Evolutionary conservation across 768 basidiomycete genomes (phyloP).

Genomic region (Pleurotus tuoliensis): DNA sequence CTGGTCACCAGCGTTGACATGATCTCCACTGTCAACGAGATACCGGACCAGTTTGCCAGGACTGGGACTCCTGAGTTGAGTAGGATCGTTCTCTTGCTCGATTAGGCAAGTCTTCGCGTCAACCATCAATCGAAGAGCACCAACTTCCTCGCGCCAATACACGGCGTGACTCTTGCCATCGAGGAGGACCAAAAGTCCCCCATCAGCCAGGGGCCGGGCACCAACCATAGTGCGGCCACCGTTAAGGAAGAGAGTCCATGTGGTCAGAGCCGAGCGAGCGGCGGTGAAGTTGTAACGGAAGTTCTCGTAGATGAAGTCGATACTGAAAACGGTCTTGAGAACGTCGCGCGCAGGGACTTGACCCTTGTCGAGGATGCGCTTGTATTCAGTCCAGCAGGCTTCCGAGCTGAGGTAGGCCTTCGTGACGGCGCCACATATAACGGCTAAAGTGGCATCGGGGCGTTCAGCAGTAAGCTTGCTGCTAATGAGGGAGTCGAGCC

Average conservation of each 20-base stretch:
- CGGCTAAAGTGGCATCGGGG: slow-evolving; percentile 88
- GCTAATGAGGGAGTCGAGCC: slow-evolving; percentile 96
- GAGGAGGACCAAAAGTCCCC: slow-evolving; percentile 86
- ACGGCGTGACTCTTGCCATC: slow-evolving; percentile 95
- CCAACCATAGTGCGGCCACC: slow-evolving; percentile 92
- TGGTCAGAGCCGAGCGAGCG: slow-evolving; percentile 81
- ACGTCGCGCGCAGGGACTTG: slow-evolving; percentile 95
- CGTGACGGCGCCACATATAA: slow-evolving; percentile 93
- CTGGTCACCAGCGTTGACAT: slow-evolving; percentile 92
- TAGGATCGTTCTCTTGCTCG: slow-evolving; percentile 99
- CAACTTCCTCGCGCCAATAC: slow-evolving; percentile 98
- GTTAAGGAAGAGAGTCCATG: slow-evolving; percentile 95
- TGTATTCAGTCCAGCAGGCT: slow-evolving; percentile 89
- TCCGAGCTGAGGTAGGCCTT: slow-evolving; percentile 92
- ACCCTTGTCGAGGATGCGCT: slow-evolving; percentile 93
- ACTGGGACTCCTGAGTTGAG: slow-evolving; percentile 91
- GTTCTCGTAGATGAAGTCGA: slow-evolving; percentile 98
- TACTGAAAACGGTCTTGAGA: slow-evolving; percentile 92
- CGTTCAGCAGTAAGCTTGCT: slow-evolving; percentile 96
- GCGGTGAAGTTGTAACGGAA: slow-evolving; percentile 94
- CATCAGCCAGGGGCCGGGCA: slow-evolving; percentile 89
- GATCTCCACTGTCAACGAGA: slow-evolving; percentile 95
- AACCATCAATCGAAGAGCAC: slow-evolving; percentile 86
- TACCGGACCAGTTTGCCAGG: slow-evolving; percentile 95
- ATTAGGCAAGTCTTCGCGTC: slow-evolving; percentile 98